Evolutionary conservation across 768 basidiomycete genomes (phyloP).

Genomic region (Candolleomyces efflorescens): DNA sequence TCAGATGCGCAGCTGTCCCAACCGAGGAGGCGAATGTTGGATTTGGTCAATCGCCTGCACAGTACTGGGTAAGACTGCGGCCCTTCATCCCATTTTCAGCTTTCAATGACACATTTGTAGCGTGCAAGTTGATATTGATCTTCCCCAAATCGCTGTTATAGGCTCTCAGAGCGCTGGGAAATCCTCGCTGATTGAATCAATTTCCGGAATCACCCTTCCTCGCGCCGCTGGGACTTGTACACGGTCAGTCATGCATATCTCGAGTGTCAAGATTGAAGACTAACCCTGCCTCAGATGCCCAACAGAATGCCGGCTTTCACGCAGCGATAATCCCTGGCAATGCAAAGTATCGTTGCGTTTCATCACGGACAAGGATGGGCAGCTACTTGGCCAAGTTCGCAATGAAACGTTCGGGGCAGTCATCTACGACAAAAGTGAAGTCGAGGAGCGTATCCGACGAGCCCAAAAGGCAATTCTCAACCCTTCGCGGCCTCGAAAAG

Average conservation of each 20-base stretch:
- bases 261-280: background rate
- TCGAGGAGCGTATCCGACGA: constrained; percentile 63
- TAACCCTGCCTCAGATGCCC: constrained; percentile 38
- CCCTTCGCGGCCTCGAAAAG: constrained; percentile 30
- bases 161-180: constrained; percentile 75
- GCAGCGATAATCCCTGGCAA: constrained; percentile 38
- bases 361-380: constrained; percentile 33
- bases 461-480: constrained; percentile 67
- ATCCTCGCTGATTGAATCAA: constrained; percentile 73
- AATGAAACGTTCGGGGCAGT: constrained; percentile 41
- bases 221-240: constrained; percentile 76
- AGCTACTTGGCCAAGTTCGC: constrained; percentile 33
- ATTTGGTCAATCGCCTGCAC: constrained; percentile 55
- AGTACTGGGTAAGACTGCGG: constrained; percentile 48
- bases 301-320: constrained; percentile 50
- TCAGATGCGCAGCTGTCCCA: constrained; percentile 41
- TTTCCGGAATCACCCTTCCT: constrained; percentile 68
- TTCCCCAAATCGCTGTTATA: constrained; percentile 71
- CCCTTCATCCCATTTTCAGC: background rate
- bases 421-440: constrained; percentile 47
- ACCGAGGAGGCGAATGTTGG: constrained; percentile 47
- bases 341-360: constrained; percentile 48
- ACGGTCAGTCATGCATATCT: constrained; percentile 39
- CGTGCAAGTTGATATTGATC: constrained; percentile 64
- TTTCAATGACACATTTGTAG: constrained; percentile 26